Base-by-base conservation (phyloP, 1,284 basidiomycete species). In the Cryptococcus amylolentus region DNA sequence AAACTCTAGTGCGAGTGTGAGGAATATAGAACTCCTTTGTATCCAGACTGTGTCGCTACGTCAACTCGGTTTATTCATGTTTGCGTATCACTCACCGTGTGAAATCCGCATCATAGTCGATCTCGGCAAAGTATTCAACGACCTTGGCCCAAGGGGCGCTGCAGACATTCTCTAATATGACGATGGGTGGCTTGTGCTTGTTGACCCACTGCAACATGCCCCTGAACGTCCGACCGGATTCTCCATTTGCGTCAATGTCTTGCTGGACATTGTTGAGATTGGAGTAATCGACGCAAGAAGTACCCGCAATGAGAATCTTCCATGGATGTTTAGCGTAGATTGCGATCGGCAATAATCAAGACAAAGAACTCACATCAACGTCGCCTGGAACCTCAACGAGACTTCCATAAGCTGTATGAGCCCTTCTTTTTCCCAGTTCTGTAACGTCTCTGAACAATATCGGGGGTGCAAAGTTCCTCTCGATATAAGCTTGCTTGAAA, bases 401-500 rank as follows among this genome's bases (percentile, higher is more conserved):
- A 4, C 91, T 85, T 4, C 93, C 93, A 72, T 96, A 97, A 0
- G 93, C 94, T 0, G 93, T 97, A 57, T 79, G 91, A 83, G 91
- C 89, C 74, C 86, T 82, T 43, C 80, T 79, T 37, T 86, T 83
- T 2, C 89, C 91, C 16, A 97, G 82, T 70, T 97, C 93, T 55
- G 89, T 93, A 14, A 97, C 93, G 71, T 97, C 94, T 54, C 94
- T 85, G 74, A 97, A 97, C 38, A 97, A 81, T 39, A 96, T 78
- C 5, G 93, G 92, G 13, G 75, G 75, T 3, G 77, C 66, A 72
- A 97, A 97, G 76, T 97, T 97, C 27, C 94, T 84, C 75, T 97
- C 94, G 60, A 97, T 97, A 75, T 97, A 97, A 0, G 93, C 93
- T 75, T 97, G 93, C 77, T 97, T 97, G 83, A 94, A 97, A 2